Base-by-base conservation (phyloP, 2,329 filamentous ascomycete genomes). In the Xylaria sp. region DNA sequence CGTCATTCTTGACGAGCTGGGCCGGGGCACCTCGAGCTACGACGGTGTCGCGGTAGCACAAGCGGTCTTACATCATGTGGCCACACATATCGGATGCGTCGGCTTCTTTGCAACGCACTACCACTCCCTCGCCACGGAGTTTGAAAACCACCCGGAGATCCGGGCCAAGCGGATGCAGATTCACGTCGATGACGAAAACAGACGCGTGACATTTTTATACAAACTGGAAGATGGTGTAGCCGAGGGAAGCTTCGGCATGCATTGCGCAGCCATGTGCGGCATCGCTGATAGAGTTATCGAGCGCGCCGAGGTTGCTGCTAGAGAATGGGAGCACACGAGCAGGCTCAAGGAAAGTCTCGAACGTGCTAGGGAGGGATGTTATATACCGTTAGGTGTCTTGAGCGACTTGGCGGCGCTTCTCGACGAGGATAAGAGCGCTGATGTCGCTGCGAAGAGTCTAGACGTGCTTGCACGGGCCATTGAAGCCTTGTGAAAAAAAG, bases 41-140 rank as follows among this genome's bases (percentile, higher is more conserved):
- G 96, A 99, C 74, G 96, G 96, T 72, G 94, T 99, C 0, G 95
- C 96, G 0, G 96, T 99, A 3, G 96, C 96, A 0, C 95, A 99
- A 79, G 93, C 96, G 1, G 96, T 99, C 0, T 87, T 99, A n/a
- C 96, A 99, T 78, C 95, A 99, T 74, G 89, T 98, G 18, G 94
- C 95, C 8, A 93, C 93, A 3, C 94, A 98, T 74, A 92, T 97
- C 60, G 96, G 96, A 60, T 97, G 95, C 60, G 83, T 97, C 2
- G 96, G 96, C 41, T 98, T 97, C 87, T 99, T 99, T 76, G 96
- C 96, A 0, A 99, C 96, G 0, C 96, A 99, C 77, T 99, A 99
- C 80, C 96, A 97, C 78, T 96, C 92, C 2, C 87, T 99, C 0
- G 94, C 95, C 0, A 90, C 93, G 0, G 96, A 99, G 78, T 99